Percentiles rank a stretch among this genome's conserved stretches.
Evolutionary conservation across 345 rosid genomes (phyloP).

Genomic region (Acer negundo): DNA sequence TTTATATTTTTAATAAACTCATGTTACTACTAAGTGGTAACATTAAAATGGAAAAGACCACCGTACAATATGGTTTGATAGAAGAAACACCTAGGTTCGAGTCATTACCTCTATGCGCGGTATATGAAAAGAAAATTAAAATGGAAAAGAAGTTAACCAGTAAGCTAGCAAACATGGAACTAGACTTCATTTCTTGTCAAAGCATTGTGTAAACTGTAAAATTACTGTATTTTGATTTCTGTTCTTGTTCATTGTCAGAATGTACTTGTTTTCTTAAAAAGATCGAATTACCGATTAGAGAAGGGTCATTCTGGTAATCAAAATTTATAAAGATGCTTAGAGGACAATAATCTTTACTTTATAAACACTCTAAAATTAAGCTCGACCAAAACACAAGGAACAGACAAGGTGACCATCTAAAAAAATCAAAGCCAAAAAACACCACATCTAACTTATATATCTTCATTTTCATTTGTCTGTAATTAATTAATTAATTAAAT

Average conservation of each 20-base stretch:
- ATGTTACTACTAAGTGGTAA: no score
- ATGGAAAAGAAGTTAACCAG: no score
- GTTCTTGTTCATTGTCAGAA: neutral
- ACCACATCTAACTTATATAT: neutral
- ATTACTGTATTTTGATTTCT: neutral
- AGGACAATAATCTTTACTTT: slow-evolving; percentile 41
- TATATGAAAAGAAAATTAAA: neutral
- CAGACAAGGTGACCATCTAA: slow-evolving; percentile 24
- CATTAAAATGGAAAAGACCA: no score
- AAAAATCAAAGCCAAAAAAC: neutral
- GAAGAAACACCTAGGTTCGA: no score
- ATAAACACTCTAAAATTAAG: slow-evolving; percentile 63
- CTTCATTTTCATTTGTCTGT: neutral
- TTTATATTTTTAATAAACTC: no score
- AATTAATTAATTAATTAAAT: neutral
- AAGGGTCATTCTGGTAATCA: slow-evolving; percentile 23
- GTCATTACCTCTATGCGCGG: no score
- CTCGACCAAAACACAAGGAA: slow-evolving; percentile 40
- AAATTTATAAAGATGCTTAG: neutral
- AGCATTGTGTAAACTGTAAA: no score
- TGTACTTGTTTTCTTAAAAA: neutral
- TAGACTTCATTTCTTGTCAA: neutral
- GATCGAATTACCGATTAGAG: neutral
- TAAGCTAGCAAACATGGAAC: no score
- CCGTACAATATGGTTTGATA: no score